Percentiles rank a stretch among this genome's conserved stretches.
These are phyloP conservation scores for Annona cherimola DNA, from an alignment of 164 flowering plant genomes.

Conservation along the genomic window DNA sequence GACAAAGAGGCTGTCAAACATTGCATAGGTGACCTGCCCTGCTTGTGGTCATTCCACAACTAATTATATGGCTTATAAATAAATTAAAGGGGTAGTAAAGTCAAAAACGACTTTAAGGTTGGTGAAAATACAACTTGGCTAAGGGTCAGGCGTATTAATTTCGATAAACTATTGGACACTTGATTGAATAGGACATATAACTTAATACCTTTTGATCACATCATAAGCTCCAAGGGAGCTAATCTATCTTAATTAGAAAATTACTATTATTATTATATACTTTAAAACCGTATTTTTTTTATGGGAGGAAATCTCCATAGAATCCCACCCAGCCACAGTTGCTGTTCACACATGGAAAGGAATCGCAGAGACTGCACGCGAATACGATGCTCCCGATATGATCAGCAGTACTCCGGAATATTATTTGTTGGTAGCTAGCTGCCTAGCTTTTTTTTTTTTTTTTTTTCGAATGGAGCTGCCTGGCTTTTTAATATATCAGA, in stretches of 20 bases:
- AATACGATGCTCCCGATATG: too few species aligned
- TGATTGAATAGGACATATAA: neutral
- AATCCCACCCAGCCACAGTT: neutral
- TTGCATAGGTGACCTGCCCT: neutral
- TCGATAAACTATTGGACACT: neutral
- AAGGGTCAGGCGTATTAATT: neutral
- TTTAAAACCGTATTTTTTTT: neutral
- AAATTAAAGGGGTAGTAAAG: neutral
- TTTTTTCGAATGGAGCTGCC: too few species aligned
- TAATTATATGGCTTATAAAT: neutral
- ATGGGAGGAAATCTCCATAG: neutral
- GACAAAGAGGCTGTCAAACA: neutral
- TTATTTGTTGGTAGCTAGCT: too few species aligned
- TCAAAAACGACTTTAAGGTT: conserved; percentile 1
- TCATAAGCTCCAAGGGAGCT: neutral
- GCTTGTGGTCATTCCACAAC: neutral
- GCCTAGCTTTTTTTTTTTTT: too few species aligned
- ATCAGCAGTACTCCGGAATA: too few species aligned
- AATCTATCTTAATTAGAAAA: neutral
- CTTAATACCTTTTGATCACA: neutral
- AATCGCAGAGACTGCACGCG: neutral
- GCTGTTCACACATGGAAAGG: neutral
- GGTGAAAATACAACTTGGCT: neutral
- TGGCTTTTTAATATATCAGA: too few species aligned
- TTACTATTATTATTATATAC: neutral